These are phyloP conservation scores for Grigorovia yakushimaensis DNA, from an alignment of 805 yeast genomes.

Conservation along the genomic window DNA sequence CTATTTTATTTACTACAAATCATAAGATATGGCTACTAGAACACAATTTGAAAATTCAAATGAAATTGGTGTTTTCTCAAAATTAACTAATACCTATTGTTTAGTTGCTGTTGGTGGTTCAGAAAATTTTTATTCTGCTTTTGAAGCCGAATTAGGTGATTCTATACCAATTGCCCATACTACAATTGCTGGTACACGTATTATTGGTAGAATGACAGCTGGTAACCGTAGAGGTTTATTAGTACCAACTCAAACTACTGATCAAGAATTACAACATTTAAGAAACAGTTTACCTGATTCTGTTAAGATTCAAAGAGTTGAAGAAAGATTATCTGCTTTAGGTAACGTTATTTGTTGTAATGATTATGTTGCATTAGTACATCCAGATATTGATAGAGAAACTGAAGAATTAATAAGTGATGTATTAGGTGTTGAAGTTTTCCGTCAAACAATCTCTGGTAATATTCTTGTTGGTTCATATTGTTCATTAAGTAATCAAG, in stretches of 20 bases:
- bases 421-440: slow-evolving; percentile 96
- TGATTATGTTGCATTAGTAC: slow-evolving; percentile 97
- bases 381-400: slow-evolving; percentile 98
- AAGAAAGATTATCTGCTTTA: slow-evolving; percentile 90
- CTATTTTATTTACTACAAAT: neutral
- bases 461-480: slow-evolving; percentile 95
- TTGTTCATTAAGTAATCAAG: slow-evolving; percentile 91
- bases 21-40: slow-evolving; percentile 48
- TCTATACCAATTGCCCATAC: slow-evolving; percentile 94
- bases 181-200: slow-evolving; percentile 96
- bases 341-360: slow-evolving; percentile 98
- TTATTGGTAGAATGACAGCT: slow-evolving; percentile 95
- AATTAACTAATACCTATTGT: slow-evolving; percentile 91
- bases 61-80: slow-evolving; percentile 90
- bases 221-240: slow-evolving; percentile 96
- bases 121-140: slow-evolving; percentile 78
- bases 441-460: slow-evolving; percentile 98
- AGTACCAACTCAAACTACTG: slow-evolving; percentile 96
- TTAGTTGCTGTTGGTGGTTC: slow-evolving; percentile 97
- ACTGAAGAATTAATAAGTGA: slow-evolving; percentile 98
- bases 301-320: slow-evolving; percentile 94
- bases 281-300: slow-evolving; percentile 93
- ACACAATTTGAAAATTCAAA: slow-evolving; percentile 78
- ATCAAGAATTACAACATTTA: slow-evolving; percentile 94
- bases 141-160: slow-evolving; percentile 96